Conservation (phyloP, 768 basidiomycete genomes). For the Lentinula edodes region DNA sequence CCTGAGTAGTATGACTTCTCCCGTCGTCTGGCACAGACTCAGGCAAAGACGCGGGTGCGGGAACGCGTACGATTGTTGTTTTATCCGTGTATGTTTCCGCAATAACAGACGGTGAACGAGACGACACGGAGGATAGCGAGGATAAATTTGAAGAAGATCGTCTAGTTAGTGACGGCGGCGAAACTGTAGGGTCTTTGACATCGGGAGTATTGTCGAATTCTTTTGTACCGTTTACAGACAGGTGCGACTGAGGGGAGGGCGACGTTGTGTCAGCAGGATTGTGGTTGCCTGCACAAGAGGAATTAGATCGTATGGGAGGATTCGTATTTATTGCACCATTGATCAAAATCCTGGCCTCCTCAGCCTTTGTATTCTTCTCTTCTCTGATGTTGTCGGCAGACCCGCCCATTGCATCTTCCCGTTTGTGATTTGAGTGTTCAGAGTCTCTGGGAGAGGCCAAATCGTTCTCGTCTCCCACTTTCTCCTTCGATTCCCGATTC, state of each 20-base stretch:
- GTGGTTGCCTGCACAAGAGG: not conserved
- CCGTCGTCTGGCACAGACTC: not conserved
- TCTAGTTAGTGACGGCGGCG: not conserved
- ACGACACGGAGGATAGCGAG: not conserved
- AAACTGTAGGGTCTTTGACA: not conserved
- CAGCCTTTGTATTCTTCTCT: not conserved
- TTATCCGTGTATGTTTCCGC: not conserved
- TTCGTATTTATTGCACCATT: not conserved
- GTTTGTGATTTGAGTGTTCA: not conserved
- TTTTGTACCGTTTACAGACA: slow-evolving; percentile 14
- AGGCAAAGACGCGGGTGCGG: not conserved
- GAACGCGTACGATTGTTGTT: not conserved
- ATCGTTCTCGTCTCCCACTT: not conserved
- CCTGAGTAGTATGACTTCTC: not conserved
- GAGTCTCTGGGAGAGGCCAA: not conserved
- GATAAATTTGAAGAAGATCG: not conserved
- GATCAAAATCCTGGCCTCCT: not conserved
- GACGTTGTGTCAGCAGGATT: not conserved
- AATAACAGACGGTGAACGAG: not conserved
- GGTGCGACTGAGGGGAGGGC: not conserved
- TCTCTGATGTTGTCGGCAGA: not conserved
- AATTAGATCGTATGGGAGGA: not conserved
- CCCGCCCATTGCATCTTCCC: not conserved
- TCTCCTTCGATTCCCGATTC: not conserved
- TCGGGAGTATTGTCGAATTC: not conserved